Conservation (phyloP, 345 rosid genomes). For the Eucalyptus rudis region DNA sequence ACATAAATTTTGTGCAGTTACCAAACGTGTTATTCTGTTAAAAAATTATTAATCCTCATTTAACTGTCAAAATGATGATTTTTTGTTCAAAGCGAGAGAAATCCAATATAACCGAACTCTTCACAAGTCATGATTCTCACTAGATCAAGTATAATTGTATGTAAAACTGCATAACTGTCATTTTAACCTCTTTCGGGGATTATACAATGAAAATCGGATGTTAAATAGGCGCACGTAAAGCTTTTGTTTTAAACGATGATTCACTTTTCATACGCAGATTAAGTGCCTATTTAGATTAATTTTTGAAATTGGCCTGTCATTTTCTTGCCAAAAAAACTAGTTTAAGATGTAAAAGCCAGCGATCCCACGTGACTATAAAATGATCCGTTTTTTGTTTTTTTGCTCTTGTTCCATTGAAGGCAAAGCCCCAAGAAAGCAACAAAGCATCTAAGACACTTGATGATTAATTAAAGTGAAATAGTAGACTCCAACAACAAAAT, state of each 20-base stretch:
- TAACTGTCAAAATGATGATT: not conserved
- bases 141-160: not conserved
- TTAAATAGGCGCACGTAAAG: not conserved
- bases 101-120: not conserved
- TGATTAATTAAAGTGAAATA: not conserved
- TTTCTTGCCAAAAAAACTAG: not conserved
- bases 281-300: not conserved
- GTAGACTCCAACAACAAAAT: not conserved
- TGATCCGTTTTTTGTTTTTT: not conserved
- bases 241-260: not conserved
- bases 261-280: not conserved
- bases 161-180: not conserved
- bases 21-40: rapidly evolving
- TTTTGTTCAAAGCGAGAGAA: not conserved
- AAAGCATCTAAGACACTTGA: not conserved
- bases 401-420: not conserved
- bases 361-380: not conserved
- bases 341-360: not conserved
- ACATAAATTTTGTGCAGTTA: no score
- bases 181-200: not conserved
- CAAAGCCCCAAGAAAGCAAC: not conserved
- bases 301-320: not conserved
- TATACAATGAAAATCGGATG: not conserved
- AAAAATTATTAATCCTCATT: not conserved
- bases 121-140: not conserved